These are phyloP conservation scores for Kurtzmaniella natalensis DNA, from an alignment of 1,139 yeast species.

Conservation along the genomic window DNA sequence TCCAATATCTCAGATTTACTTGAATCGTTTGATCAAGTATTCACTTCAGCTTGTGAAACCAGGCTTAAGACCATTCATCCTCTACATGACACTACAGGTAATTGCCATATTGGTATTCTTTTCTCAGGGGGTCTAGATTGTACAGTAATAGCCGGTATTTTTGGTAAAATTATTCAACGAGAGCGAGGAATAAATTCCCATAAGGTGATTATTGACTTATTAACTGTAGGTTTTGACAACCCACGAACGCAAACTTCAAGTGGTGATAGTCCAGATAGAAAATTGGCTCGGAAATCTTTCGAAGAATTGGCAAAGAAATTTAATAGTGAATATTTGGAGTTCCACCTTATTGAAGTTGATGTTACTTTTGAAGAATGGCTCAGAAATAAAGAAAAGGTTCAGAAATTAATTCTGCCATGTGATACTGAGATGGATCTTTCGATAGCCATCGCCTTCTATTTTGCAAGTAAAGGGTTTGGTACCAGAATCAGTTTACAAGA, in stretches of 20 bases:
- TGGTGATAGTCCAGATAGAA: constrained; percentile 74
- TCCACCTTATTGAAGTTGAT: constrained; percentile 62
- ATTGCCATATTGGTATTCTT: constrained; percentile 51
- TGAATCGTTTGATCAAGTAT: constrained; percentile 3
- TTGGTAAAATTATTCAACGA: constrained; percentile 19
- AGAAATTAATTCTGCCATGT: constrained; percentile 71
- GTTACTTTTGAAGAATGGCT: constrained; percentile 67
- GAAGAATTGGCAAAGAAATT: constrained; percentile 39
- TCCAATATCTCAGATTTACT: constrained; percentile 1
- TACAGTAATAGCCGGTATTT: constrained; percentile 59
- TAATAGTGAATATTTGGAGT: constrained; percentile 24
- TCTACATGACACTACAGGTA: constrained; percentile 25
- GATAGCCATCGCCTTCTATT: constrained; percentile 90
- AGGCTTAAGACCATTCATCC: constrained; percentile 63
- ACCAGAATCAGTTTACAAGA: constrained; percentile 24
- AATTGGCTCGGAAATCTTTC: constrained; percentile 64
- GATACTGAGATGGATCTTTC: constrained; percentile 93
- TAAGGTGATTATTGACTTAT: constrained; percentile 45
- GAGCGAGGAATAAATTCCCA: neutral
- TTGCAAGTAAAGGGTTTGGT: constrained; percentile 65
- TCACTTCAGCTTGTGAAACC: constrained; percentile 33
- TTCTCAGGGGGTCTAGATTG: constrained; percentile 97
- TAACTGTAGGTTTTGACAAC: constrained; percentile 93
- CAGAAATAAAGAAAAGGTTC: constrained; percentile 47
- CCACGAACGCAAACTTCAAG: constrained; percentile 70